Evolutionary conservation across 352 stramenopile genomes (phyloP), one percentile per base, ranked within the genome.

Genomic region (Pythium monospermum): DNA sequence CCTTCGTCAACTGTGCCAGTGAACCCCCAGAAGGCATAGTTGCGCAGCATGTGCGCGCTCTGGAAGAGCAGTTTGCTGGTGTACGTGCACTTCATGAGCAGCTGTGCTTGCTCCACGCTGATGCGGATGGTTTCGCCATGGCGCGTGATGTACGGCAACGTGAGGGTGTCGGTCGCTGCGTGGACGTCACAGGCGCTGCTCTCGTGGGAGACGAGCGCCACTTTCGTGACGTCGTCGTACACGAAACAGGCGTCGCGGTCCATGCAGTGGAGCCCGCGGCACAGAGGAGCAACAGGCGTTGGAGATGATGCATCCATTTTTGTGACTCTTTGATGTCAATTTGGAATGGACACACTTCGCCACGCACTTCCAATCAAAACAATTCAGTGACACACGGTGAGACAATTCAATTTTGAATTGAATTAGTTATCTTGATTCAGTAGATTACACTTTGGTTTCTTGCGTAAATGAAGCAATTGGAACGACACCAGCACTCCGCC

Each of bases 11-110:
- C 47, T 35, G 59, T 64, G 61, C 76, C 74, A 18, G 73, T 76
- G 51, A 87, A 89, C 22, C 77, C 80, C 69, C 77, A 88, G 56
- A 88, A 91, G 22, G 49, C 71, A 51, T 91, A 91, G 52, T 89
- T 91, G 28, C 73, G 62, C 53, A 91, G 61, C 69, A 88, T 62
- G 11, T 60, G 55, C 50, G 77, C 71, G 40, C 74, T 67, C 58
- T 88, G 69, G 59, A 89, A 91, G 16, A 89, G 58, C 49, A 89
- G 54, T 27, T 83, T 85, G 59, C 57, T 82, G 23, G 78, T 85
- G 61, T 84, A 91, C 38, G 67, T 78, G 66, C 77, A 89, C 12
- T 58, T 61, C 77, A 89, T 89, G 25, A 87, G 66, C 42, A 75
- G 57, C 48, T 87, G 62, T 19, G 64, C 68, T 23, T 73, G 59